These are phyloP conservation scores for Plenodomus tracheiphilus DNA, from an alignment of 2,329 filamentous ascomycete genomes.

Conservation along the genomic window DNA sequence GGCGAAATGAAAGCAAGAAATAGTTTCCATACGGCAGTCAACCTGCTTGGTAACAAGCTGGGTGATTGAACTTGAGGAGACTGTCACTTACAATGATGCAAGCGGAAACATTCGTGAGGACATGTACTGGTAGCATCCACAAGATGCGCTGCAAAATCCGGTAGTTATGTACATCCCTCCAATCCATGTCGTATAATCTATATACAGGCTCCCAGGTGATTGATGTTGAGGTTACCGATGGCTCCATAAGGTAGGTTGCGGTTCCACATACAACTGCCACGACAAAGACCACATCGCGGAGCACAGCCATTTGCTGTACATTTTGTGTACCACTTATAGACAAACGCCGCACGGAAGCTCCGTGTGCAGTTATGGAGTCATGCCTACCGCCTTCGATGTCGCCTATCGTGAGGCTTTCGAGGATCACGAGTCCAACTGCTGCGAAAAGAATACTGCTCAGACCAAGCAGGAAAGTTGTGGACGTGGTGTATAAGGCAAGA, in stretches of 20 bases:
- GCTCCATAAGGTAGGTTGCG: slow-evolving; percentile 34
- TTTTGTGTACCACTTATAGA: slow-evolving; percentile 26
- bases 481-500: slow-evolving; percentile 39
- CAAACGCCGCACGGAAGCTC: slow-evolving; percentile 31
- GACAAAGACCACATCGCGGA: slow-evolving; percentile 36
- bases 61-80: background rate
- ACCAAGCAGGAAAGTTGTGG: slow-evolving; percentile 45
- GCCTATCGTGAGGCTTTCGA: slow-evolving; percentile 39
- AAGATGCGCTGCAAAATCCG: slow-evolving; percentile 31
- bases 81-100: slow-evolving; percentile 36
- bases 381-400: slow-evolving; percentile 28
- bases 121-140: slow-evolving; percentile 29
- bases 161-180: slow-evolving; percentile 33
- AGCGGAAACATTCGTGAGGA: slow-evolving; percentile 30
- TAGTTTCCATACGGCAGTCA: no score
- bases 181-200: slow-evolving; percentile 24
- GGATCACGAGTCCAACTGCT: slow-evolving; percentile 46
- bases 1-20: no score
- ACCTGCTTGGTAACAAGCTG: background rate
- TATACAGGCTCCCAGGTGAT: slow-evolving; percentile 36
- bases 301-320: slow-evolving; percentile 26
- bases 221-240: slow-evolving; percentile 23
- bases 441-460: slow-evolving; percentile 48
- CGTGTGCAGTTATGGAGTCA: slow-evolving; percentile 42
- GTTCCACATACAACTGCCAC: slow-evolving; percentile 32